Evolutionary conservation across 1,284 basidiomycete species (phyloP), one percentile per base, ranked within the genome.

Genomic region (Tremellales sp.): DNA sequence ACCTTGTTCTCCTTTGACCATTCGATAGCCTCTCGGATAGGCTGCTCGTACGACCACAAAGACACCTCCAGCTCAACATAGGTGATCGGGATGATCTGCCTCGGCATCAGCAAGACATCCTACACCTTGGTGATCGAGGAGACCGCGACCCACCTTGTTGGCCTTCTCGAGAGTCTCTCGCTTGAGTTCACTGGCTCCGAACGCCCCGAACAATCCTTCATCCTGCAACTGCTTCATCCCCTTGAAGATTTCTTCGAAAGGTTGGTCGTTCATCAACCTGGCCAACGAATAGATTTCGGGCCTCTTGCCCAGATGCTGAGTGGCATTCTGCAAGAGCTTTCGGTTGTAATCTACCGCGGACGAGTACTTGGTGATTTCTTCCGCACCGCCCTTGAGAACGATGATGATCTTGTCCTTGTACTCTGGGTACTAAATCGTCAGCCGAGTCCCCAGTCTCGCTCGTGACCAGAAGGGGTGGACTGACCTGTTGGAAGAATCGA

Each of bases 21-120:
- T 0, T 58, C 54, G 43, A 74, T 46, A 17, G 73, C 75, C 13
- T 73, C 74, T 43, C 70, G 65, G 41, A 73, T 65, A 50, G 79
- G 77, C 21, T 75, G 62, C 40, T 78, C 78, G 51, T 77, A 77
- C 3, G 73, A 69, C 73, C 78, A 81, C 7, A 80, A 75, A 35
- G 78, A 80, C 29, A 81, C 68, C 58, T 82, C 81, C 42, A 80
- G 79, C 61, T 82, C 81, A 23, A 80, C 76, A 5, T 75, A 67
- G n/a, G 77, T 71, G 45, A 82, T 75, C 3, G 76, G 77, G 31
- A 75, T 72, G 25, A 80, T 70, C 79, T 80, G 49, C 5, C 23
- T 5, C n/a, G n/a, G n/a, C n/a, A 23, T 51, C 42, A 52, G 48
- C 37, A 21, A 3, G 25, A 13, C 43, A 12, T 4, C 4, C 33